Evolutionary conservation across 2,329 filamentous ascomycete species (phyloP).

Genomic region (Aspergillus sp.): DNA sequence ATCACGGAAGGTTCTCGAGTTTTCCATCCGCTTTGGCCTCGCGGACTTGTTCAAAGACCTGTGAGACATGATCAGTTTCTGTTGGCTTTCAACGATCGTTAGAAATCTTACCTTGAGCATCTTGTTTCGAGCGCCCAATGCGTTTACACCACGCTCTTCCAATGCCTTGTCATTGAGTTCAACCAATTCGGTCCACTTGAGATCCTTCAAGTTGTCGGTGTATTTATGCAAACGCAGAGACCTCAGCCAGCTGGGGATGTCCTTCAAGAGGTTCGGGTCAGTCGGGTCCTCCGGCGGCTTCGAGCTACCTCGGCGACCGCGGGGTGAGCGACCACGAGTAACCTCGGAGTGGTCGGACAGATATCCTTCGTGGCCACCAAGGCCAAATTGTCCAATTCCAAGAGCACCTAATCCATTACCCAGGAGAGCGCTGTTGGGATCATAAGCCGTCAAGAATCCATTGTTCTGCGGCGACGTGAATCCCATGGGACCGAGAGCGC

Average conservation of each 20-base stretch:
- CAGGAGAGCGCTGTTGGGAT: conserved; percentile 62
- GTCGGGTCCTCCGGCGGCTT: conserved; percentile 98
- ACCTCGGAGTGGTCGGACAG: conserved; percentile 92
- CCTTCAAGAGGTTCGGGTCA: conserved; percentile 79
- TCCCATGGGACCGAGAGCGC: conserved; percentile 55
- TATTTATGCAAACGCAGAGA: conserved; percentile 97
- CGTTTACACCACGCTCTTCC: conserved; percentile 89
- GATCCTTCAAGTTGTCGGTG: conserved; percentile 93
- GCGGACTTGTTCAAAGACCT: conserved; percentile 92
- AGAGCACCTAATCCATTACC: conserved; percentile 65
- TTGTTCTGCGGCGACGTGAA: conserved; percentile 91
- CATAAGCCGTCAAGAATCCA: conserved; percentile 85
- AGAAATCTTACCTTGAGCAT: conserved; percentile 73
- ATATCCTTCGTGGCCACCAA: conserved; percentile 72
- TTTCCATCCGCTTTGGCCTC: conserved; percentile 71
- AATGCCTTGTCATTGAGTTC: conserved; percentile 89
- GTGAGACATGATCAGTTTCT: conserved; percentile 12
- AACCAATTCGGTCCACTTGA: conserved; percentile 91
- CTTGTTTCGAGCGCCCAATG: conserved; percentile 88
- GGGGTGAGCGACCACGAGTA: conserved; percentile 79
- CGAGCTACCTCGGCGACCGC: conserved; percentile 85
- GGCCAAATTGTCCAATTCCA: conserved; percentile 64
- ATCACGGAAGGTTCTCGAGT: conserved; percentile 39
- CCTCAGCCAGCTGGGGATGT: conserved; percentile 92
- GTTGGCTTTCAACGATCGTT: neutral